A percentile compares a stretch with the other conserved stretches of the same genome.
Conservation (phyloP, 1,139 yeast genomes). For the Yamadazyma diddensiae region DNA sequence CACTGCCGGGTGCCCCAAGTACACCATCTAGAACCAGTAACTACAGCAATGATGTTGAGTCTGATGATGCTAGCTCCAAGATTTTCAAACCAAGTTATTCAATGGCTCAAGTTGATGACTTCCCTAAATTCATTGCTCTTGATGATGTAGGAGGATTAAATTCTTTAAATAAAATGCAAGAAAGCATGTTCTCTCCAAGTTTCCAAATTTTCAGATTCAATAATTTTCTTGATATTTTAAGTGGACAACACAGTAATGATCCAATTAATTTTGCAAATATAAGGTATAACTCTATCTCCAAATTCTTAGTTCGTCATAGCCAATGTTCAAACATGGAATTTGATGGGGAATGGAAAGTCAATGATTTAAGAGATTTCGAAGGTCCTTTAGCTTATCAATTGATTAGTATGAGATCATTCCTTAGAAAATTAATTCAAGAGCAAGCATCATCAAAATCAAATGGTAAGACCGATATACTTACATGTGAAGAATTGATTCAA, state of each 20-base stretch:
- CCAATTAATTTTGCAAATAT: constrained; percentile 42
- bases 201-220: constrained; percentile 35
- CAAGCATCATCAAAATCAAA: constrained; percentile 7
- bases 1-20: no score
- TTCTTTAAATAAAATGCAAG: constrained; percentile 20
- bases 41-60: constrained; percentile 1
- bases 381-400: constrained; percentile 33
- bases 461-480: constrained; percentile 14
- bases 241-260: constrained; percentile 35
- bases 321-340: constrained; percentile 9
- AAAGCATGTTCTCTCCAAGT: constrained; percentile 25
- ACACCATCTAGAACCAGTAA: background rate
- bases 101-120: constrained; percentile 10
- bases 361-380: constrained; percentile 28
- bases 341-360: constrained; percentile 14
- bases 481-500: constrained; percentile 40
- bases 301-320: constrained; percentile 30
- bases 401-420: constrained; percentile 25
- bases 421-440: constrained; percentile 24
- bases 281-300: constrained; percentile 36
- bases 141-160: constrained; percentile 26
- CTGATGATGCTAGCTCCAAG: constrained; percentile 11
- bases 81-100: constrained; percentile 17
- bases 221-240: constrained; percentile 31
- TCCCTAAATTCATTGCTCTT: constrained; percentile 21